Conservation (phyloP, 257 asterid genomes). For the Coffea canephora region DNA sequence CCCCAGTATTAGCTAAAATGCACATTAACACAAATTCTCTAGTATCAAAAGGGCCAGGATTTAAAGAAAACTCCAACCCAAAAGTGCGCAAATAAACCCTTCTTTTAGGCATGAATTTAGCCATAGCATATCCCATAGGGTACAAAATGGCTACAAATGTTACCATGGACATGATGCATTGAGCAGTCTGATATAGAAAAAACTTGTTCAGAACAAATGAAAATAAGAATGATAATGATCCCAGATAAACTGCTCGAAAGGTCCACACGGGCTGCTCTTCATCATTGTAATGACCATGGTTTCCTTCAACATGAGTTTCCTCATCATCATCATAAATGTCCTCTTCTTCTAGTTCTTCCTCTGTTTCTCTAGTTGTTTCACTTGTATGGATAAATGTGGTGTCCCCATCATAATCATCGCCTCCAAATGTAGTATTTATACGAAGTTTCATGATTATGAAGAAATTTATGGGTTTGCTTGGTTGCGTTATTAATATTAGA, state of each 20-base stretch:
- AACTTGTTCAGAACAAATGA: slow-evolving; percentile 46
- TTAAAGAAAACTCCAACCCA: slow-evolving; percentile 50
- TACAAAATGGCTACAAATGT: slow-evolving; percentile 28
- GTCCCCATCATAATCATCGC: neutral
- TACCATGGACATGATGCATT: slow-evolving; percentile 54
- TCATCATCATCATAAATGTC: neutral
- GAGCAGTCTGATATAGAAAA: slow-evolving; percentile 42
- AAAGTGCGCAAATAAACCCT: slow-evolving; percentile 30
- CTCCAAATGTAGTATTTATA: too few species aligned
- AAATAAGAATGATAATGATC: slow-evolving; percentile 40
- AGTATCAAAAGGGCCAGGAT: slow-evolving; percentile 55
- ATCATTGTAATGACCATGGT: slow-evolving; percentile 6
- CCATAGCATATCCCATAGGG: slow-evolving; percentile 50
- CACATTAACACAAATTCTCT: slow-evolving; percentile 63
- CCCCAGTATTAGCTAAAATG: slow-evolving; percentile 60
- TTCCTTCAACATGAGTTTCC: neutral
- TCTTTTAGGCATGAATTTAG: slow-evolving; percentile 43
- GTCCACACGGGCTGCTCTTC: slow-evolving; percentile 53
- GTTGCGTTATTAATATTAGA: neutral
- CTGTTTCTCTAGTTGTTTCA: neutral
- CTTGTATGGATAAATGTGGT: neutral
- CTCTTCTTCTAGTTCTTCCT: neutral
- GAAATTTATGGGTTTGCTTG: neutral
- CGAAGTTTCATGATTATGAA: neutral
- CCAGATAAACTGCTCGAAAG: slow-evolving; percentile 51